Base-by-base conservation (phyloP, 2,329 filamentous ascomycete species). In the Xenoacremonium recifei region DNA sequence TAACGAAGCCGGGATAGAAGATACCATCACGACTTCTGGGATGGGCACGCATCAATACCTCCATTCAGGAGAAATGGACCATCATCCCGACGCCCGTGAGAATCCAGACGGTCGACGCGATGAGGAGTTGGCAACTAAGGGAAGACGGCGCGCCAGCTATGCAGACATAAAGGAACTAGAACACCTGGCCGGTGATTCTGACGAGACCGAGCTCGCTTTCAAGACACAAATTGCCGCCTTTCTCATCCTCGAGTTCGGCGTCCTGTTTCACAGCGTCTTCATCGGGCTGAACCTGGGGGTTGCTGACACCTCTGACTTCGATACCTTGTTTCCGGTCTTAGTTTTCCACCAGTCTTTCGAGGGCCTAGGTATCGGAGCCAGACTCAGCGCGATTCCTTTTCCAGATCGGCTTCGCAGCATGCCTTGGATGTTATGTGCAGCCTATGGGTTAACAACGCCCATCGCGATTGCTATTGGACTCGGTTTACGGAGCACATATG, bases 341-440 rank as follows among this genome's bases (percentile, higher is more conserved):
- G 79, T 86, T 50, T 92, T 95, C 71, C 89, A 95, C 62, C 89
- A 95, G 62, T 87, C 84, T 3, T 92, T 95, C 50, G 89, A 93
- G 65, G 89, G 89, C 4, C 79, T 95, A 5, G 89, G 87, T 70
- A 75, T 95, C 2, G 89, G 89, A n/a, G 80, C 87, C 2, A 82
- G 89, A 38, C 76, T 95, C 60, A 76, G 76, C 4, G 70, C 72
- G 20, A 79, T 31, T 15, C 29, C 29, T 15, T 31, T 82, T 17
- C 67, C 4, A 59, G 53, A 9, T 59, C 63, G 18, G 45, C 60
- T 7, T 1, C 59, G 51, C 27, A 73, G 67, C 67, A 49, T 77
- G 34, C 74, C 75, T 1, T 79, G 73, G 71, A 35, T 64, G 1
- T 58, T 78, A 1, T 75, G 73, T 45, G 21, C 62, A 1, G 67